Percentiles rank a stretch among this genome's conserved stretches.
phyloP scores from a whole-genome alignment of 75 land plant species.

The Chamaecyparis obtusa region DNA sequence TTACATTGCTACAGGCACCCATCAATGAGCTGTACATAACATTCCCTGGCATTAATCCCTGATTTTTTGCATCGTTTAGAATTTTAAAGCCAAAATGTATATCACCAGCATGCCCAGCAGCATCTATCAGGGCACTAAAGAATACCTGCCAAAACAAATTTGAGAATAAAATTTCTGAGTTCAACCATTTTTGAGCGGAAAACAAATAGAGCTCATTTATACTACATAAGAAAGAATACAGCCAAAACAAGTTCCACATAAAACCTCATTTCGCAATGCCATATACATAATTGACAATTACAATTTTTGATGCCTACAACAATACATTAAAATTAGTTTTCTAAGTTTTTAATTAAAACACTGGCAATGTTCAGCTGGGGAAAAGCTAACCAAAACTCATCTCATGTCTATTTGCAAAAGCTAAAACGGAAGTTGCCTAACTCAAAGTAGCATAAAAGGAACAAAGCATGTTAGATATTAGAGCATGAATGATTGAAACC shows the following conservation, averaged over 20 bases:
- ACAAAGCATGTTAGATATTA: background rate
- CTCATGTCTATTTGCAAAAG: background rate
- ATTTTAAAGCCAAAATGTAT: slow-evolving; percentile 67
- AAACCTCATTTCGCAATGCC: too few relatives aligned
- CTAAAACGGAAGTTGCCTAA: background rate
- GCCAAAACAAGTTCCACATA: background rate
- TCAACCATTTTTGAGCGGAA: background rate
- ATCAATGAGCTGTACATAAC: slow-evolving; percentile 85
- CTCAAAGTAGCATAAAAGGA: background rate
- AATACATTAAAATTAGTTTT: background rate
- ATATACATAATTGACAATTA: background rate
- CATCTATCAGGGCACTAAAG: slow-evolving; percentile 86
- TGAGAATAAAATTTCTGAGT: background rate
- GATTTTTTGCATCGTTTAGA: slow-evolving; percentile 51
- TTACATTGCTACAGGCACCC: slow-evolving; percentile 97
- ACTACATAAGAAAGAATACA: background rate
- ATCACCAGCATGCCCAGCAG: slow-evolving; percentile 90
- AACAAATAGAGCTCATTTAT: background rate
- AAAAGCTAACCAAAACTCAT: background rate
- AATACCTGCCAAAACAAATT: slow-evolving; percentile 62
- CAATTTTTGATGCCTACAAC: background rate
- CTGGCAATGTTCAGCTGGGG: background rate
- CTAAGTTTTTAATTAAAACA: background rate
- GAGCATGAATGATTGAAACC: background rate
- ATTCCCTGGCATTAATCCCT: slow-evolving; percentile 53